Conservation (phyloP, 73 alveolate genomes). For the Blepharisma japonicum region DNA sequence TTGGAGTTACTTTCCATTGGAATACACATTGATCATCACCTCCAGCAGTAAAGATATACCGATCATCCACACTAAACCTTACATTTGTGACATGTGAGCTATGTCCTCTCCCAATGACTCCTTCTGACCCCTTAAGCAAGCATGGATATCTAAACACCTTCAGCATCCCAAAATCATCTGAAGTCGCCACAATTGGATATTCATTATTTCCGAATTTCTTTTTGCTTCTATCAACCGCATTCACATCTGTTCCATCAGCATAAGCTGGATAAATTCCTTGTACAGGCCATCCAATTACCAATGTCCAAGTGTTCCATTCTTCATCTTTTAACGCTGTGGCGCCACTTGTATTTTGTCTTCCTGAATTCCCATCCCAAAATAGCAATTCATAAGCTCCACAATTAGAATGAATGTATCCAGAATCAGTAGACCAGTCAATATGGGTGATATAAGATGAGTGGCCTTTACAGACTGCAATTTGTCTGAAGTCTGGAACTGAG, state of each 20-base stretch:
- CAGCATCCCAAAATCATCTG: constrained; percentile 87
- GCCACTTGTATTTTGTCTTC: constrained; percentile 69
- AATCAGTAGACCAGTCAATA: constrained; percentile 86
- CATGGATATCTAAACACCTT: constrained; percentile 90
- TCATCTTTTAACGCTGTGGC: constrained; percentile 72
- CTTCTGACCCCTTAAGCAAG: constrained; percentile 62
- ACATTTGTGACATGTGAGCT: constrained; percentile 85
- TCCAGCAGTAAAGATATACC: constrained; percentile 80
- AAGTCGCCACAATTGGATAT: constrained; percentile 80
- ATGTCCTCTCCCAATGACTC: constrained; percentile 74
- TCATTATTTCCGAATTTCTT: constrained; percentile 44
- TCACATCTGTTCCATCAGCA: constrained; percentile 84
- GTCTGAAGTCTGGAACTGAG: constrained; percentile 43
- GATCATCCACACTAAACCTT: constrained; percentile 81
- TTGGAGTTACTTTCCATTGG: constrained; percentile 75
- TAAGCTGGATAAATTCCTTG: constrained; percentile 93
- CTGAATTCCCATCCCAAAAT: constrained; percentile 75
- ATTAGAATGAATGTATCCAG: constrained; percentile 69
- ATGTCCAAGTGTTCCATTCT: constrained; percentile 89
- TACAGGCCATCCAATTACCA: constrained; percentile 94
- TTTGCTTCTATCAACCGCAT: constrained; percentile 84
- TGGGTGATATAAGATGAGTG: constrained; percentile 85
- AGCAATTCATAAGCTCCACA: constrained; percentile 95
- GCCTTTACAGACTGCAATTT: constrained; percentile 54
- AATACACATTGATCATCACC: constrained; percentile 96